Conservation (phyloP, 805 yeast genomes). For the Dipodascus albidus region DNA sequence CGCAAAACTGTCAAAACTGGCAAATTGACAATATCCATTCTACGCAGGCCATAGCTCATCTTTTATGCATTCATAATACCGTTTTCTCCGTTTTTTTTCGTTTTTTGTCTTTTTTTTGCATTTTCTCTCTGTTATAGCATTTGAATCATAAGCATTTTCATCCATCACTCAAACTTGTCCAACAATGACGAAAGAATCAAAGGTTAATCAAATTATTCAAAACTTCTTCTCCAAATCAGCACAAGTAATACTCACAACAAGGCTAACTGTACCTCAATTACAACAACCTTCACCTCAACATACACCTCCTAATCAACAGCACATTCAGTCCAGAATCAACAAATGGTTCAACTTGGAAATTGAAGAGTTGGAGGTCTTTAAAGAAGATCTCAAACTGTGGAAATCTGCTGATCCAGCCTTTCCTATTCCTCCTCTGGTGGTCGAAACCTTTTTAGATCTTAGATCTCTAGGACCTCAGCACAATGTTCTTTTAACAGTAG, state of each 20-base stretch:
- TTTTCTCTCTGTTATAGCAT: background rate
- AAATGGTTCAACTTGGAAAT: slow-evolving; percentile 31
- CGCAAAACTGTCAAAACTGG: too few relatives aligned
- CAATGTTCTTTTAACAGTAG: slow-evolving; percentile 37
- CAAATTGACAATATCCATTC: too few relatives aligned
- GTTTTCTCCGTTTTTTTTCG: background rate
- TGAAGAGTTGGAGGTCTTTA: slow-evolving; percentile 27
- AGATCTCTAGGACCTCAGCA: slow-evolving; percentile 45
- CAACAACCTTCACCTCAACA: slow-evolving; percentile 13
- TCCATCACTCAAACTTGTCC: background rate
- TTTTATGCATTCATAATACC: background rate
- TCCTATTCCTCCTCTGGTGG: slow-evolving; percentile 65
- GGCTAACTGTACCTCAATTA: background rate
- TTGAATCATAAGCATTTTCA: background rate
- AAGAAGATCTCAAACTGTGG: slow-evolving; percentile 61
- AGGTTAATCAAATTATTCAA: slow-evolving; percentile 22
- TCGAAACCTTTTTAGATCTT: slow-evolving; percentile 72
- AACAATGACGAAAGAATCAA: background rate
- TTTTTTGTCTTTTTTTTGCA: background rate
- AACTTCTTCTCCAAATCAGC: slow-evolving; percentile 31
- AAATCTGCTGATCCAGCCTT: slow-evolving; percentile 24
- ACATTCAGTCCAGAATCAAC: slow-evolving; percentile 20
- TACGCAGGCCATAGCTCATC: too few relatives aligned
- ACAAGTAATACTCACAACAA: slow-evolving; percentile 18
- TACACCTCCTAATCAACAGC: background rate